Base-by-base conservation (phyloP, 2,329 filamentous ascomycete species). In the Drechslera avenae region DNA sequence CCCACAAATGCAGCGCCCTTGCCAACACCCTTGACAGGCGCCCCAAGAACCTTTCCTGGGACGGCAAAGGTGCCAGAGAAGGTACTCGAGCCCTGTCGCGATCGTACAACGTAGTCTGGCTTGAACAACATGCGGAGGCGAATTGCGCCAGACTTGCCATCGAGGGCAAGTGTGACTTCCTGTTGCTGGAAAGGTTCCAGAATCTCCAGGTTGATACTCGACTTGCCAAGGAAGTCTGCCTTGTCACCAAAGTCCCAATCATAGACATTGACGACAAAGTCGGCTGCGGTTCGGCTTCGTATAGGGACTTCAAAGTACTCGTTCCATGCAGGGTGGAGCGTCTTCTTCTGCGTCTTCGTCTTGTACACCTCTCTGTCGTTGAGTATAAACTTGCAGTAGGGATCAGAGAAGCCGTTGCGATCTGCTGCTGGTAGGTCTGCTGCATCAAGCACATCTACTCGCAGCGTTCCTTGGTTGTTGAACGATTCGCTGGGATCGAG, bases 201-300 rank as follows among this genome's bases (percentile, higher is more conserved):
- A 26, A 86, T 75, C 41, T 88, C 85, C 13, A 99, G 82, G 62
- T 90, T 86, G 67, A 99, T 90, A 4, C 79, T 76, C 0, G 90
- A 81, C 52, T 81, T 83, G 36, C 94, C 94, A n/a, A 99, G 78
- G 71, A 88, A 89, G 73, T 99, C 94, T 1, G 92, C 91, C 75
- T 92, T 93, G 73, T 96, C 91, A 39, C 90, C 93, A 78, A 97
- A 96, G 73, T 99, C 94, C 84, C 93, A 99, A 70, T 99, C 94
- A 71, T 87, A 96, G 2, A 97, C 86, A 48, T 90, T 89, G 66
- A 91, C 86, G 26, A 81, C 82, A 75, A 99, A 94, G 19, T 94
- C 84, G 31, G 92, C 89, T 0, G 83, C 91, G 13, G 91, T 96
- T 51, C 94, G 84, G 12, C 91, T 96, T 14, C 90, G 86, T 44